phyloP scores from a whole-genome alignment of 2,329 filamentous ascomycete species.

The Diaporthe destruens region DNA sequence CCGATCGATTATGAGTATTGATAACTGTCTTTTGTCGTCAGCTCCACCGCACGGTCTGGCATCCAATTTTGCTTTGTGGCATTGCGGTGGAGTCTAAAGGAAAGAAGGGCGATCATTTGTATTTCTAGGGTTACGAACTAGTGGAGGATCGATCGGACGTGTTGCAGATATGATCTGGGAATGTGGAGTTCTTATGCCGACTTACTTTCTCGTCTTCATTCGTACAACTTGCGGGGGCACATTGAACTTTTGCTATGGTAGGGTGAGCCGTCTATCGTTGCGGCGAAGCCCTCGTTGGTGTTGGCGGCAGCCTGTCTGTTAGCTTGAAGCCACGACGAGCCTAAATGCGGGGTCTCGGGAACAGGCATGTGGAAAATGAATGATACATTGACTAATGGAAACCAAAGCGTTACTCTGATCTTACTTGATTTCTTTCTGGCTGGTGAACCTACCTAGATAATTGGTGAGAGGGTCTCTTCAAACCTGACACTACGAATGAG shows the following conservation, averaged over 20 bases:
- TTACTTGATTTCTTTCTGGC: background rate
- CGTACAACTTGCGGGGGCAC: background rate
- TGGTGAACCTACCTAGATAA: background rate
- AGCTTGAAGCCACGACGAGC: background rate
- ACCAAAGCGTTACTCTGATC: background rate
- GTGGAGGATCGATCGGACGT: background rate
- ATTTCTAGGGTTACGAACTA: background rate
- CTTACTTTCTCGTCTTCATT: slow-evolving; percentile 6
- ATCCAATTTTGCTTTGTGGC: slow-evolving; percentile 17
- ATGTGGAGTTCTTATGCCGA: slow-evolving; percentile 16
- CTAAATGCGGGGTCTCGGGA: background rate
- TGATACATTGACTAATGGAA: slow-evolving; percentile 15
- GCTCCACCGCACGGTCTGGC: slow-evolving; percentile 29
- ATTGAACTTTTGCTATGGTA: background rate
- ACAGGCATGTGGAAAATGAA: background rate
- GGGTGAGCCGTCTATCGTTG: background rate
- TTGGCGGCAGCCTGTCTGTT: background rate
- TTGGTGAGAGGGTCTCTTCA: no score
- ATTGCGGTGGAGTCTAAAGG: slow-evolving; percentile 27
- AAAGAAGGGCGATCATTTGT: slow-evolving; percentile 16
- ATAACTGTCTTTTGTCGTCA: slow-evolving; percentile 14
- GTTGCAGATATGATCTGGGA: slow-evolving; percentile 13
- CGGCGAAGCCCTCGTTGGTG: background rate
- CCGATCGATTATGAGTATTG: slow-evolving; percentile 8
- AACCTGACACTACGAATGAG: no score